Evolutionary conservation across 1,284 basidiomycete genomes (phyloP).

Genomic region (Veloboletus limbatus): DNA sequence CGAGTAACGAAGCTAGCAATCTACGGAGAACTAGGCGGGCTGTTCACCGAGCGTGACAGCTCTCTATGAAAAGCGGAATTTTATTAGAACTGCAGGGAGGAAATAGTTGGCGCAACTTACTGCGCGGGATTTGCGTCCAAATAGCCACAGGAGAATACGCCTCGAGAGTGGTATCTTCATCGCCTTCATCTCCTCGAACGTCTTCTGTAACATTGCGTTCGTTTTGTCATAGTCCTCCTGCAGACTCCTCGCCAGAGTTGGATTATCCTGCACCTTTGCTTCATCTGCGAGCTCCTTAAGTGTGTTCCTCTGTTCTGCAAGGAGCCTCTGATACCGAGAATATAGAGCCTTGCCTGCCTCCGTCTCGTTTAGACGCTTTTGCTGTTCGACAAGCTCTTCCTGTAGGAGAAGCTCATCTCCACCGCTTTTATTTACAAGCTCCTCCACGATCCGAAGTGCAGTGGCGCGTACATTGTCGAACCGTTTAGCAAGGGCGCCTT

Average conservation of each 20-base stretch:
- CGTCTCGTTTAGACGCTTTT: slow-evolving; percentile 20
- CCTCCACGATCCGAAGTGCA: slow-evolving; percentile 8
- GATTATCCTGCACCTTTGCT: slow-evolving; percentile 10
- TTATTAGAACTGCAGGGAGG: not conserved
- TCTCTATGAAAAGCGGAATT: not conserved
- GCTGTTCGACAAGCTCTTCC: slow-evolving; percentile 20
- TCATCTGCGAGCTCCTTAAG: slow-evolving; percentile 16
- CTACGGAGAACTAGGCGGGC: not conserved
- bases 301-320: slow-evolving; percentile 13
- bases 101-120: slow-evolving; percentile 5
- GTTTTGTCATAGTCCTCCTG: slow-evolving; percentile 13
- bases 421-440: not conserved
- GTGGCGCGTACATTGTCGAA: slow-evolving; percentile 6
- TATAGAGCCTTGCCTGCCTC: slow-evolving; percentile 21
- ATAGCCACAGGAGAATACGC: slow-evolving; percentile 12
- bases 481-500: slow-evolving; percentile 26
- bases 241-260: slow-evolving; percentile 8
- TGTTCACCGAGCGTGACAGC: slow-evolving; percentile 2
- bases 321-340: slow-evolving; percentile 17
- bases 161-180: slow-evolving; percentile 21
- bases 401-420: slow-evolving; percentile 16
- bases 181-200: slow-evolving; percentile 16
- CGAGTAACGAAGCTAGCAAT: not conserved
- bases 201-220: slow-evolving; percentile 10
- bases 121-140: slow-evolving; percentile 3